Evolutionary conservation across 78 protist genomes (phyloP), one percentile per base, ranked within the genome.

Genomic region (Diacronema lutheri): DNA sequence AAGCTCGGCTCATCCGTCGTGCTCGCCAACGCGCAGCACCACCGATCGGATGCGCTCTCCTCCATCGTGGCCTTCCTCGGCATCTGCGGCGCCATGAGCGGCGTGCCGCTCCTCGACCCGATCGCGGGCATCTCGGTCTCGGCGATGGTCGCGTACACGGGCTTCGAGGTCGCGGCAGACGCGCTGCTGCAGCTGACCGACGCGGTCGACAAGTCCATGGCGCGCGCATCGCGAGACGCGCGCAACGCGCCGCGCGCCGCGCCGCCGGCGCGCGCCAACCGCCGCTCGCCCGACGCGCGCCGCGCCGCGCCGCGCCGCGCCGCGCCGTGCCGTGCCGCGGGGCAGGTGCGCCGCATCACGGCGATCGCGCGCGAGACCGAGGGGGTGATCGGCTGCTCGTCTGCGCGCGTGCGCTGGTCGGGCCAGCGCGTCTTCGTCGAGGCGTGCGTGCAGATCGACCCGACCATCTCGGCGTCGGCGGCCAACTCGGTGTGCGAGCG

Each of bases 11-110:
- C 77, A 0, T 37, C 1, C 7, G 69, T 72, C 12, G 55, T 83
- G n/a, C 11, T 84, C 35, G 88, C 88, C 33, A 84, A 84, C 38
- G 88, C 88, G 35, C 38, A 37, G 73, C 88, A 84, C 72, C 88
- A 84, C 72, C 72, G 88, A n/a, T 33, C 83, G 26, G 88, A 84
- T 12, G 62, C 88, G 21, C 33, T 74, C 55, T 73, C 83, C 26
- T 61, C 77, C 13, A 69, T 84, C 11, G 82, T 84, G 26, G 88
- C 88, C 14, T 33, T 84, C 19, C n/a, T 56, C 41, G 88, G 88
- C 56, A 44, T 84, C 25, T 19, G 60, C 41, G 88, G 88, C 29
- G 46, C 55, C 46, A 12, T 44, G 58, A 0, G 12, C 62, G 82
- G 82, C 38, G 11, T 6, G 31, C 58, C 25, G 9, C 16, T 11